Percentiles rank a stretch among this genome's conserved stretches.
phyloP scores from a whole-genome alignment of 768 basidiomycete genomes.

The Phanerochaete carnosa region DNA sequence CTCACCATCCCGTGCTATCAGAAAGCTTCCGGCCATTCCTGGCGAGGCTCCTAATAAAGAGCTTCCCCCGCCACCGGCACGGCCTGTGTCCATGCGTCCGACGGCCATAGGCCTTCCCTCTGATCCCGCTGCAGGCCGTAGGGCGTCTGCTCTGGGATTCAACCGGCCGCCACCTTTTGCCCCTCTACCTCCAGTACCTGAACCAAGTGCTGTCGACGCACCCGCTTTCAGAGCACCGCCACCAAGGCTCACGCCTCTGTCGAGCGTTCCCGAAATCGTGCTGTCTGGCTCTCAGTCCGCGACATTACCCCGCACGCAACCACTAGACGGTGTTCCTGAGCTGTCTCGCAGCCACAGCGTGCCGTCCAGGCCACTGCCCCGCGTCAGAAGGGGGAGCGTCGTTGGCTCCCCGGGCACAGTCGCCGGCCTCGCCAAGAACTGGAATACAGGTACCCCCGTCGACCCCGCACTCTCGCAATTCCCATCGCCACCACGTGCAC shows the following conservation, averaged over 20 bases:
- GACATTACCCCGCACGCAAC: not conserved
- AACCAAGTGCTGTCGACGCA: conserved; percentile 8
- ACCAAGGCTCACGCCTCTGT: not conserved
- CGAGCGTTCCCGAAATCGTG: not conserved
- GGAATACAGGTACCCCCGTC: conserved; percentile 5
- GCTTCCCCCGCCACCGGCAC: not conserved
- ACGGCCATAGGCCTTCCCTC: conserved; percentile 16
- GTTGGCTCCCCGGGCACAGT: not conserved
- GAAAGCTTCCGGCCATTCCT: conserved; percentile 6
- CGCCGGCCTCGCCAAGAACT: conserved; percentile 4
- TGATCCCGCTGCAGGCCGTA: conserved; percentile 18
- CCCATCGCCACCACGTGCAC: conserved; percentile 23
- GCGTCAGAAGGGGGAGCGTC: conserved; percentile 5
- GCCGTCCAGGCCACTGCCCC: conserved; percentile 6
- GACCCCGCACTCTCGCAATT: conserved; percentile 33
- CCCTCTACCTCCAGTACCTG: conserved; percentile 16
- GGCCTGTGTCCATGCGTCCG: conserved; percentile 1
- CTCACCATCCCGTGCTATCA: not conserved
- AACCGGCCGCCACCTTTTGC: conserved; percentile 17
- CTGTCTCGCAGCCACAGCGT: conserved; percentile 6
- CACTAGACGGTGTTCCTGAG: not conserved
- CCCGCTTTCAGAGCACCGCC: conserved; percentile 6
- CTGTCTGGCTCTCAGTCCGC: conserved; percentile 3
- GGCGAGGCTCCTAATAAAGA: conserved; percentile 7
- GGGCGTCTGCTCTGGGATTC: conserved; percentile 4